Percentiles rank a stretch among this genome's conserved stretches.
phyloP scores from a whole-genome alignment of 768 basidiomycete genomes.

The Sistotremastrum niveocremeum region DNA sequence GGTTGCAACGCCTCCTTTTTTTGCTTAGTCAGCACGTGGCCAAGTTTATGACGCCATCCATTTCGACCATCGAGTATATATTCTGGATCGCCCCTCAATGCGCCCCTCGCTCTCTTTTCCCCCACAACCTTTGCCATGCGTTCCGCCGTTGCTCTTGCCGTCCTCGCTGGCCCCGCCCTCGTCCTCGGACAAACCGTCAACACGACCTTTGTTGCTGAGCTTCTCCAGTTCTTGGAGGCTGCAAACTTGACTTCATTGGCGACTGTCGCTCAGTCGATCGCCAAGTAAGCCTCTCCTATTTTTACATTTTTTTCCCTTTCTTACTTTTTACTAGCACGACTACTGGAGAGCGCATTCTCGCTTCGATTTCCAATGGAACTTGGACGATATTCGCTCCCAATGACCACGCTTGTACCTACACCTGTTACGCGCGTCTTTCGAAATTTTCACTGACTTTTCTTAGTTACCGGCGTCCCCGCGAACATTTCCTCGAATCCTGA shows the following conservation, averaged over 20 bases:
- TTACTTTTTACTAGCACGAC: constrained; percentile 18
- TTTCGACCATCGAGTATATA: no score
- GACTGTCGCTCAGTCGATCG: constrained; percentile 25
- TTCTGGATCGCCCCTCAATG: no score
- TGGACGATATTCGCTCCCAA: constrained; percentile 45
- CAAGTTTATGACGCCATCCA: no score
- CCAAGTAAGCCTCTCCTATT: constrained; percentile 6
- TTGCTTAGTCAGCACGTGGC: no score
- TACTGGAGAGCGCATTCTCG: constrained; percentile 30
- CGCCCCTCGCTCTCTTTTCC: no score
- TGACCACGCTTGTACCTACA: constrained; percentile 36
- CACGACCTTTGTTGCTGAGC: constrained; percentile 15
- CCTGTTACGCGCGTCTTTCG: background rate
- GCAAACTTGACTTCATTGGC: constrained; percentile 31
- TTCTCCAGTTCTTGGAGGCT: constrained; percentile 25
- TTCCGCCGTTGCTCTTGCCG: constrained; percentile 1
- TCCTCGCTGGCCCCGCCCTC: constrained; percentile 15
- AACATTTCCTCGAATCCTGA: constrained; percentile 21
- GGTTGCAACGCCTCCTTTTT: no score
- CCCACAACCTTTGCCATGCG: background rate
- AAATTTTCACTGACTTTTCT: background rate
- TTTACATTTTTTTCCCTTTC: no score
- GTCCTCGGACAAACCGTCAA: constrained; percentile 17
- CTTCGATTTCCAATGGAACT: constrained; percentile 23
- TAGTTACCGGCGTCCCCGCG: constrained; percentile 18